Base-by-base conservation (phyloP, 2,329 filamentous ascomycete genomes). In the Pseudogymnoascus sp. region DNA sequence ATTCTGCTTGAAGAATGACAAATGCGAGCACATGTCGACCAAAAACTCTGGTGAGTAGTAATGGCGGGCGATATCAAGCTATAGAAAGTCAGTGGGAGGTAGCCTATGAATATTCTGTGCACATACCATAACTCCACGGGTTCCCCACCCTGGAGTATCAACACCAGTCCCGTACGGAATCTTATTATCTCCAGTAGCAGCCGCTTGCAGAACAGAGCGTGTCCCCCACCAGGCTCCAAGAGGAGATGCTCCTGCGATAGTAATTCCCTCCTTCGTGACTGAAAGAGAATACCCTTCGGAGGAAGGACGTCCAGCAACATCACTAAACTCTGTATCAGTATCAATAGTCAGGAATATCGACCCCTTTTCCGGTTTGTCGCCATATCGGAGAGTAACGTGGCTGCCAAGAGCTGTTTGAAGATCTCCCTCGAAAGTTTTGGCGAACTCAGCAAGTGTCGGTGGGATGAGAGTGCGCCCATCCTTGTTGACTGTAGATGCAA, bases 1-100 rank as follows among this genome's bases (percentile, higher is more conserved):
- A 64, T 83, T 84, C 65, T 84, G 78, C 67, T 85, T 86, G 73
- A 83, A 85, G 68, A 82, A 85, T 29, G 82, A 84, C 64, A 83
- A 79, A 69, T 84, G 85, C 0, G 78, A 76, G 70, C 83, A 85
- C 65, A 85, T 72, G n/a, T 85, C 82, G 40, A 77, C 74, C 13
- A 85, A 67, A 64, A 83, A 85, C 12, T 77, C 73, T 5, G 76
- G 72, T 0, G 82, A 78, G 65, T 85, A 85, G 69, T 78, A 85
- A 67, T 85, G 81, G 2, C 82, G 76, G 0, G 76, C 83, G 3
- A 73, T 77, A 61, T 86, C 83, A 3, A 85, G 74, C 75, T 68
- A 67, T 68, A 66, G 27, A 31, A 18, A 18, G 69, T n/a, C 25
- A 60, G 60, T 52, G 61, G 37, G 25, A 62, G 18, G 18, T 13